Evolutionary conservation across 202 grass and related monocot genomes (phyloP).

Genomic region (Panicum virgatum): DNA sequence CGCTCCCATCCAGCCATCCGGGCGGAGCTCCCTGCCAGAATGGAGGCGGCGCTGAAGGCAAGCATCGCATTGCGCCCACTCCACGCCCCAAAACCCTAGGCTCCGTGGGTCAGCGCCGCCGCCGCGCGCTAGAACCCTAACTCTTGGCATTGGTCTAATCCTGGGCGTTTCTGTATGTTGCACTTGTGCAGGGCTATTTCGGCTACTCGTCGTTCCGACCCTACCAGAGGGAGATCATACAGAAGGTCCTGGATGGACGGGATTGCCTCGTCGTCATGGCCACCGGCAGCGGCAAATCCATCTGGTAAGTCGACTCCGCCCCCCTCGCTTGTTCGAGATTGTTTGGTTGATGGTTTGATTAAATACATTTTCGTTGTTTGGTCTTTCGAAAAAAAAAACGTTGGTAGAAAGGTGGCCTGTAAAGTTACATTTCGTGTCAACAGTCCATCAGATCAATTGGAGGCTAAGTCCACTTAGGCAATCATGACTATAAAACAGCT

Average conservation of each 20-base stretch:
- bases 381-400: neutral
- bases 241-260: conserved; percentile 62
- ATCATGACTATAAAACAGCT: neutral
- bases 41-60: conserved; percentile 78
- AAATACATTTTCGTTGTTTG: neutral
- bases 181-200: conserved; percentile 58
- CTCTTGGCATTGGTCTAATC: neutral
- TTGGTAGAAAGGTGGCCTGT: neutral
- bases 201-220: conserved; percentile 73
- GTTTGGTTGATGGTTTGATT: neutral
- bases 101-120: neutral
- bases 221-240: conserved; percentile 81
- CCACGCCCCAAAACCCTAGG: conserved; percentile 18
- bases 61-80: neutral
- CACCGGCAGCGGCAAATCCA: conserved; percentile 92
- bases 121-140: conserved; percentile 32
- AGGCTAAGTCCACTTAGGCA: neutral
- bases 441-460: neutral
- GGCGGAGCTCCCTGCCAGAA: conserved; percentile 15
- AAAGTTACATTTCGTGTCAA: conserved; percentile 10
- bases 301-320: conserved; percentile 48
- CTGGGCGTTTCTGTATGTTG: neutral
- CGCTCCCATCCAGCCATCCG: neutral
- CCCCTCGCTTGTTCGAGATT: neutral
- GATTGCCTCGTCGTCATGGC: conserved; percentile 95